Evolutionary conservation across 169 alveolate genomes (phyloP), one percentile per base, ranked within the genome.

Genomic region (Babesia caballi): DNA sequence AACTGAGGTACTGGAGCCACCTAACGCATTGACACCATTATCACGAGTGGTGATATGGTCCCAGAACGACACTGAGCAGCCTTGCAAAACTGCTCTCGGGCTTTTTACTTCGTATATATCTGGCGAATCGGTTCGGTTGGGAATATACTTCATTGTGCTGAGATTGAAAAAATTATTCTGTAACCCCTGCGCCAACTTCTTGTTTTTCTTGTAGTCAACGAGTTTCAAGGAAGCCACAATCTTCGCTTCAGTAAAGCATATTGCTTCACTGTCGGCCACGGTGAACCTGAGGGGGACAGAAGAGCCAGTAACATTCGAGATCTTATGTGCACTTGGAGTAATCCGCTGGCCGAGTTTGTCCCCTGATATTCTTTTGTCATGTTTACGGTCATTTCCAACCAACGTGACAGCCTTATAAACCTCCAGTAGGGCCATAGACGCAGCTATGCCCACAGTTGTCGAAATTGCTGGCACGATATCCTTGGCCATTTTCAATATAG

Each of bases 391-490:
- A 17, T 41, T 41, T 0, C 30, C 52, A 2, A 63, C 9, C 28
- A 49, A 32, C 0, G 58, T 28, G 2, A 63, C 1, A 35, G 73
- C 57, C 49, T 63, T 81, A 57, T 81, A 70, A 0, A 71, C 40
- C 27, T 69, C 88, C 46, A 71, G 49, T 0, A 81, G 25, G 32
- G 88, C 67, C 59, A 71, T 49, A 5, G 88, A 81, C 2, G 88
- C 77, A 19, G 84, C 88, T 8, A 69, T 49, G 6, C 80, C 59
- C 9, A 69, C 80, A 32, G 75, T 66, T 38, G 88, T 81, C 9
- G 84, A 81, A 1, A 71, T 65, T 2, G 88, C 88, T 11, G 88
- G 88, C 9, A 81, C 73, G 4, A 81, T 70, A 14, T 46, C 33
- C 33, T 81, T 71, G 3, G 78, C 84, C 25, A 51, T 53, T 63